Evolutionary conservation across 768 basidiomycete genomes (phyloP).

Genomic region (Collybia sp.): DNA sequence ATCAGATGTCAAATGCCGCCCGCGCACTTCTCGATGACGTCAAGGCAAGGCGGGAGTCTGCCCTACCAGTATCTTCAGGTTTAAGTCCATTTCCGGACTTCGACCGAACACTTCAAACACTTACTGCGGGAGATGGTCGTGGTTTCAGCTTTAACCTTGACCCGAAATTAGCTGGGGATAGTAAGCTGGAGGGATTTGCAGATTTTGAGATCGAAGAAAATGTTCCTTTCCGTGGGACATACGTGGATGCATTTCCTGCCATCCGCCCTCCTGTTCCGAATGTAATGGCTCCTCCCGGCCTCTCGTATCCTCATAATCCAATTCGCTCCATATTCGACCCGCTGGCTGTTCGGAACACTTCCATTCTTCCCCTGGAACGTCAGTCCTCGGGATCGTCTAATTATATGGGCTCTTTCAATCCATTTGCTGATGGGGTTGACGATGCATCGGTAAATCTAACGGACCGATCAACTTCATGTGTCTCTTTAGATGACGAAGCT

Average conservation of each 20-base stretch:
- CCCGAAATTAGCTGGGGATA: conserved; percentile 60
- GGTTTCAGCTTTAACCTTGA: conserved; percentile 88
- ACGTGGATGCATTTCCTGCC: conserved; percentile 67
- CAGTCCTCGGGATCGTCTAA: conserved; percentile 41
- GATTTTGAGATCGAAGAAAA: conserved; percentile 49
- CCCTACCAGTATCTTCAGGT: conserved; percentile 29
- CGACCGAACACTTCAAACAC: conserved; percentile 74
- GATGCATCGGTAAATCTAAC: conserved; percentile 28
- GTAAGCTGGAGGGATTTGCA: conserved; percentile 34
- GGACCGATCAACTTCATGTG: conserved; percentile 24
- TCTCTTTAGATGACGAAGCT: conserved; percentile 53
- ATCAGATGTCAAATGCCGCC: conserved; percentile 85
- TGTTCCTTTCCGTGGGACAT: conserved; percentile 60
- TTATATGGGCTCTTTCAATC: conserved; percentile 78
- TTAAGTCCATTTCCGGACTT: conserved; percentile 84
- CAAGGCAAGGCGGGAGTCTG: conserved; percentile 65
- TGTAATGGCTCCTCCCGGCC: conserved; percentile 48
- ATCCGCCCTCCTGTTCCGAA: conserved; percentile 36
- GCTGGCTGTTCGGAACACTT: conserved; percentile 29
- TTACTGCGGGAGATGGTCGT: conserved; percentile 59
- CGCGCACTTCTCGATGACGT: conserved; percentile 84
- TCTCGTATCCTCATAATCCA: conserved; percentile 42
- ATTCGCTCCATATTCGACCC: conserved; percentile 57
- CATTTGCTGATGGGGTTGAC: conserved; percentile 62
- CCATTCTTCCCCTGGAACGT: conserved; percentile 33